These are phyloP conservation scores for Escovopsis sp. DNA, from an alignment of 2,329 filamentous ascomycete genomes.

Conservation along the genomic window DNA sequence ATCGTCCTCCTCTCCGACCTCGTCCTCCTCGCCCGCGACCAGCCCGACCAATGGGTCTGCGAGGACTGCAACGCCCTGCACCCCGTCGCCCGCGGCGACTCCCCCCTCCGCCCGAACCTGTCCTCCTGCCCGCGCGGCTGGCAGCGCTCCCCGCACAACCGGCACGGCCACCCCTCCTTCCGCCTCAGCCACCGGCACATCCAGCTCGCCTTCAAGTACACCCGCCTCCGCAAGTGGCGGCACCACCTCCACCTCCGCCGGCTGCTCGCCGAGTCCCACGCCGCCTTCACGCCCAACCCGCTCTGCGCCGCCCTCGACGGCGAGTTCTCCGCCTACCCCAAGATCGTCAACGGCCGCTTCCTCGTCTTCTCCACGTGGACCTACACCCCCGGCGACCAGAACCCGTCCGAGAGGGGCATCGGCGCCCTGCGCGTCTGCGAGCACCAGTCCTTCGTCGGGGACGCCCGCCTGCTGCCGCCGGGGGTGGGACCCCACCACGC, in stretches of 20 bases:
- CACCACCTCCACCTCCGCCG: conserved; percentile 1
- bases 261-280: conserved; percentile 1
- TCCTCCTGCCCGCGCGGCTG: neutral
- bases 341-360: conserved; percentile 6
- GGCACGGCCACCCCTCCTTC: neutral
- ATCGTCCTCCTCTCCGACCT: neutral
- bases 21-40: neutral
- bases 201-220: conserved; percentile 2
- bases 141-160: neutral
- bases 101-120: neutral
- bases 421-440: neutral
- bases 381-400: neutral
- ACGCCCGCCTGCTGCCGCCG: neutral
- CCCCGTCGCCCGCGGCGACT: neutral
- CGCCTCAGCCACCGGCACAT: neutral
- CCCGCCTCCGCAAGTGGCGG: neutral
- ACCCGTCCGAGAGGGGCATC: neutral
- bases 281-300: rapidly evolving
- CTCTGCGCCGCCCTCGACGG: neutral
- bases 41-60: neutral
- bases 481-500: neutral
- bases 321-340: neutral
- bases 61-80: neutral
- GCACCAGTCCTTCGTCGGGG: neutral
- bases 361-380: conserved; percentile 1